Percentiles rank a stretch among this genome's conserved stretches.
Conservation (phyloP, 192 early-diverging fungal genomes). For the Jimgerdemannia lactiflua region DNA sequence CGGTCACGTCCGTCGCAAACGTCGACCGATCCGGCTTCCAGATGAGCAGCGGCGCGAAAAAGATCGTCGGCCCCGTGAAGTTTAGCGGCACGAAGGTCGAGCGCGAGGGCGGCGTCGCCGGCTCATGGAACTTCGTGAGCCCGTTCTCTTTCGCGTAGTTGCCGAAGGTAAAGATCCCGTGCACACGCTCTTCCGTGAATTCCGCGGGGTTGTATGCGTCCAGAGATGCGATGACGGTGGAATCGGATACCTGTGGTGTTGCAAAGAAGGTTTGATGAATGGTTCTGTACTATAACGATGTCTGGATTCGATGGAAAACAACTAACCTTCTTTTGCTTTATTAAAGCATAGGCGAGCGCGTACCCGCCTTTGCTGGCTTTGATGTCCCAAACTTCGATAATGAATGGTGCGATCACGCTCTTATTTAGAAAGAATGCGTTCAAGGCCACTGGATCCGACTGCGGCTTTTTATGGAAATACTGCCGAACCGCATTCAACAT, state of each 20-base stretch:
- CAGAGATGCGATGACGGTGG: too few species aligned
- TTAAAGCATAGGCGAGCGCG: constrained; percentile 9
- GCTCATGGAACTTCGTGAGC: constrained; percentile 4
- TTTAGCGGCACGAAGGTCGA: not conserved
- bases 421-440: constrained; percentile 28
- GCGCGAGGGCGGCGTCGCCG: constrained; percentile 2
- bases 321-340: constrained; percentile 23
- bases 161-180: constrained; percentile 20
- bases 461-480: constrained; percentile 12
- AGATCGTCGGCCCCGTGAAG: too few species aligned
- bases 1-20: not conserved
- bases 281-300: not conserved
- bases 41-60: not conserved
- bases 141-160: constrained; percentile 25
- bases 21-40: constrained; percentile 3
- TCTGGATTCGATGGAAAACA: too few species aligned
- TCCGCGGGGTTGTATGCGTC: constrained; percentile 11
- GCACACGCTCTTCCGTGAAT: constrained; percentile 2
- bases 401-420: constrained; percentile 1
- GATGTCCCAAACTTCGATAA: constrained; percentile 24
- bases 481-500: constrained; percentile 14
- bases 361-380: constrained; percentile 21
- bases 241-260: too few species aligned
- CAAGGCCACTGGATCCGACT: constrained; percentile 25
- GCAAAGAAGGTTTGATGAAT: not conserved